Evolutionary conservation across 1,284 basidiomycete species (phyloP), one percentile per base, ranked within the genome.

Genomic region (Athelia sp.): DNA sequence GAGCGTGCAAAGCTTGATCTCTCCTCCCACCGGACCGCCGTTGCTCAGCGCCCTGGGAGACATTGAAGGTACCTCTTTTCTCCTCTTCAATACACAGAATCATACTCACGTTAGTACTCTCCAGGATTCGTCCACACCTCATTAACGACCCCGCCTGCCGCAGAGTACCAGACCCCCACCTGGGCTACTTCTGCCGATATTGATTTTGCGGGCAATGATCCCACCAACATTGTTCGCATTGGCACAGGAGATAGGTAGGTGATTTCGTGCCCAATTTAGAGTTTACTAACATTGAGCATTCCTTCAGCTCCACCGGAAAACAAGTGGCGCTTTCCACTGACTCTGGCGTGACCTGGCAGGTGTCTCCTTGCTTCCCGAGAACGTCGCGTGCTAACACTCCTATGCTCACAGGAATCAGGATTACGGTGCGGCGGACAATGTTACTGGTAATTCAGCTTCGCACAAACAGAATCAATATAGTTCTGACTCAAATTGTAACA

Each of bases 11-110:
- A 72, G 68, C 9, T 59, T 84, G 45, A 76, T 84, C 46, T 81
- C 81, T 6, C 80, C 79, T 10, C 69, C 70, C 1, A 56, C 55
- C 18, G 72, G 72, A 31, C 64, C 81, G 11, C 61, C 64, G 31
- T 67, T 85, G 21, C 63, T 84, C n/a, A 82, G 80, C 9, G 79
- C 74, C 15, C 72, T 84, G 24, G 76, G 74, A 24, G 81, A 85
- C 55, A 67, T 79, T 51, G 74, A 73, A 57, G 81, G 76, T 78
- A 52, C 21, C 61, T 50, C n/a, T 29, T 22, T 18, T 18, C 32
- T 10, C 32, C 11, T 9, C 32, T 36, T 21, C 3, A 44, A 13
- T 31, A 23, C 15, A 14, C 8, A 19, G 14, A 18, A 15, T 29
- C 15, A 29, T 3, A n/a, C n/a, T 11, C 11, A 42, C n/a, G 11